phyloP scores from a whole-genome alignment of 345 rosid species.

The Syzygium oleosum region DNA sequence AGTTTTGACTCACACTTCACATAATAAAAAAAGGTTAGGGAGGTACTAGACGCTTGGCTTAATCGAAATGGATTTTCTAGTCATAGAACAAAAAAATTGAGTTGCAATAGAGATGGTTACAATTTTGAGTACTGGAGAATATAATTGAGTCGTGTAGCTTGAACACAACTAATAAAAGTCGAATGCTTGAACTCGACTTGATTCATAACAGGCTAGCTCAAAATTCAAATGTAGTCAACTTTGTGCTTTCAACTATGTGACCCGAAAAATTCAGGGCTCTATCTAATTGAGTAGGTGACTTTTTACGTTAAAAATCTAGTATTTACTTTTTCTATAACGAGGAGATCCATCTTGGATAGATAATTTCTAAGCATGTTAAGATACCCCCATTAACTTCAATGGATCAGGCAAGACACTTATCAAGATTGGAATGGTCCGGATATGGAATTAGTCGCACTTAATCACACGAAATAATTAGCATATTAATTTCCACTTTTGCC shows the following conservation, averaged over 20 bases:
- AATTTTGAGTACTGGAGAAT: background rate
- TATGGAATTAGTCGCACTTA: background rate
- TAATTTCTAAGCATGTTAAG: background rate
- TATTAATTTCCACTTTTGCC: background rate
- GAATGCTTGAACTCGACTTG: background rate
- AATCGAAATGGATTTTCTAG: background rate
- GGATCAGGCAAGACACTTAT: background rate
- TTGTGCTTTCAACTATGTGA: background rate
- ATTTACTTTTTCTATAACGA: background rate
- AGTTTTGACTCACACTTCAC: background rate
- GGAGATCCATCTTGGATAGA: background rate
- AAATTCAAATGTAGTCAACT: background rate
- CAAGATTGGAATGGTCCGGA: background rate
- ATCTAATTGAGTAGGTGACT: background rate
- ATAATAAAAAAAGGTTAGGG: background rate
- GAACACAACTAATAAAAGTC: background rate
- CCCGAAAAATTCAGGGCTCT: background rate
- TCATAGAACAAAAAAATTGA: background rate
- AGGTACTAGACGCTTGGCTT: background rate
- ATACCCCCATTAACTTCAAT: background rate
- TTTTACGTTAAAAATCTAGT: background rate
- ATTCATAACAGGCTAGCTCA: background rate
- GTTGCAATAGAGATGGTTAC: background rate
- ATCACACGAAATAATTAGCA: background rate
- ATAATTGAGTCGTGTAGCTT: background rate